Evolutionary conservation across 1,284 basidiomycete genomes (phyloP), one percentile per base, ranked within the genome.

Genomic region (Pyrrhoderma lamaoense): DNA sequence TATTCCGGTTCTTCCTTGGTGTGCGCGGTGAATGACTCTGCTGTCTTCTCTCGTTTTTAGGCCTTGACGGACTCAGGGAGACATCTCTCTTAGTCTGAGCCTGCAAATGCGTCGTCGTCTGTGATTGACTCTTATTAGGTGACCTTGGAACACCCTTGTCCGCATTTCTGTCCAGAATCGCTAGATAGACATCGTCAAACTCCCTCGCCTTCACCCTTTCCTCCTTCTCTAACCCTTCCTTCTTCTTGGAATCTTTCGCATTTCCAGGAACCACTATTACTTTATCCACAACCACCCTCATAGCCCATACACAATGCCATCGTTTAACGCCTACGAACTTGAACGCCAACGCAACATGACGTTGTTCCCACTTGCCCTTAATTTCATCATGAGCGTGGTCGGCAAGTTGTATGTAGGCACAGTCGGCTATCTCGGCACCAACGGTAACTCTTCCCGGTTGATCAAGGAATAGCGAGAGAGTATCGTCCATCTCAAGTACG

Each of bases 241-340:
- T 31, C 27, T 31, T 11, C 27, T 5, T 11, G 11, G 27, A 5
- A 11, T 31, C 27, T 11, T 31, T 31, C 27, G 27, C 27, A 11
- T 31, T 11, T 11, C 11, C 11, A 11, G 27, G 27, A 31, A 31
- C 27, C 27, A 31, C 27, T 5, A 31, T 11, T 11, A 31, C 27
- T 11, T 31, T 31, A 56, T 76, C 73, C 53, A 73, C 69, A 54
- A 80, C 80, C 19, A 72, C 68, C 56, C 79, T 68, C 25, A 70
- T 74, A 21, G 79, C 80, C 78, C 77, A 82, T 34, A 82, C 69
- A 62, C 78, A 82, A 54, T 80, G 77, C 80, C 80, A 83, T 3
- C 60, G 58, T 34, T 67, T 67, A 54, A 67, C 63, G 59, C 72
- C 70, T 40, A 62, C 61, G 52, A 74, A 76, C 56, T 74, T 72